Evolutionary conservation across 768 basidiomycete species (phyloP).

Genomic region (Guyanaporus albipodus): DNA sequence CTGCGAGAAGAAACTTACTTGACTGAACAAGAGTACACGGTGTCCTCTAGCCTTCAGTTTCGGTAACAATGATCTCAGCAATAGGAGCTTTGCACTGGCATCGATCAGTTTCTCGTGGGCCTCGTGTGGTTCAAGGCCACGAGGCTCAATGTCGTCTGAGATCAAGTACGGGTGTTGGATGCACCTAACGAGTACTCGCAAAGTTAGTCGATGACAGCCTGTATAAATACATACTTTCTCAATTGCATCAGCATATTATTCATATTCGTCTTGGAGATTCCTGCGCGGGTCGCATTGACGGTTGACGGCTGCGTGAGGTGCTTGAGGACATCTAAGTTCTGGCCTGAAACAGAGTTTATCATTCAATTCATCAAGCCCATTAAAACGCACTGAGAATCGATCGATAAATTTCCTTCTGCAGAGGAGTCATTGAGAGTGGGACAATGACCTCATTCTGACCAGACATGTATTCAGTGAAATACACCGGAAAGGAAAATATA

Average conservation of each 20-base stretch:
- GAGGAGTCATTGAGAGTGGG: constrained; percentile 79
- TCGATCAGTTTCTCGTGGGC: constrained; percentile 78
- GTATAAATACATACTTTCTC: constrained; percentile 56
- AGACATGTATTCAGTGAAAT: constrained; percentile 2
- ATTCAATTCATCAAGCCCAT: constrained; percentile 10
- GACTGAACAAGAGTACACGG: constrained; percentile 88
- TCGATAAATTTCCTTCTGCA: constrained; percentile 87
- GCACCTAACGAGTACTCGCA: constrained; percentile 48
- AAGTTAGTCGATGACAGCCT: background rate
- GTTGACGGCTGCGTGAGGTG: constrained; percentile 49
- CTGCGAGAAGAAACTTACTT: constrained; percentile 46
- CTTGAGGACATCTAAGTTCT: constrained; percentile 65
- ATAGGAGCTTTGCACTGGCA: constrained; percentile 79
- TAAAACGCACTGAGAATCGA: constrained; percentile 64
- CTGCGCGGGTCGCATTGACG: constrained; percentile 28
- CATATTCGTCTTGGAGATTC: constrained; percentile 50
- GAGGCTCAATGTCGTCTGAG: constrained; percentile 74
- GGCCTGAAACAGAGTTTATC: constrained; percentile 40
- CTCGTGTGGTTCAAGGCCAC: constrained; percentile 49
- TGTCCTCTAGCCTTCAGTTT: constrained; percentile 84
- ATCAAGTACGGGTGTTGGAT: constrained; percentile 91
- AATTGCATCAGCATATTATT: constrained; percentile 88
- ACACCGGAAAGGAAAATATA: constrained; percentile 24
- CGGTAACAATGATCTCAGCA: constrained; percentile 74
- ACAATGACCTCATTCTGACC: constrained; percentile 85